These are phyloP conservation scores for Canavalia ensiformis DNA, from an alignment of 306 rosid genomes.

Conservation along the genomic window DNA sequence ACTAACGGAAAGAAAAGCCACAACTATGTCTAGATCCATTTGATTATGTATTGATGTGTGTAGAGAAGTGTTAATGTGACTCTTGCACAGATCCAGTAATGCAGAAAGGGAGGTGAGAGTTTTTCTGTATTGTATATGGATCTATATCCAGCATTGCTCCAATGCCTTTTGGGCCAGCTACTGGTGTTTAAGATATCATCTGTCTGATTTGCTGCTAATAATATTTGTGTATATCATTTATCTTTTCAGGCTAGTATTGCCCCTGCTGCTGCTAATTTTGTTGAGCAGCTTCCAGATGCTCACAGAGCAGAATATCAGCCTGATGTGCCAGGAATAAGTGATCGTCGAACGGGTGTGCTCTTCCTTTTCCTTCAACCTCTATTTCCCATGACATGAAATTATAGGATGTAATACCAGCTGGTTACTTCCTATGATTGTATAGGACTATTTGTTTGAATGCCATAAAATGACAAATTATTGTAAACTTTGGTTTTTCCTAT, in stretches of 20 bases:
- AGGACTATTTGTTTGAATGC: slow-evolving; percentile 3
- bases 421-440: slow-evolving; percentile 17
- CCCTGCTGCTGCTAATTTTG: slow-evolving; percentile 38
- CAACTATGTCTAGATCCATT: too few species aligned
- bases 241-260: slow-evolving; percentile 59
- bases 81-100: background rate
- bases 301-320: slow-evolving; percentile 54
- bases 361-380: background rate
- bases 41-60: too few species aligned
- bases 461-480: slow-evolving; percentile 13
- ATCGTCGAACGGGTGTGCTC: slow-evolving; percentile 69
- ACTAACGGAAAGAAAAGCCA: too few species aligned
- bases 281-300: slow-evolving; percentile 54
- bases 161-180: slow-evolving; percentile 6
- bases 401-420: background rate
- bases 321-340: slow-evolving; percentile 71
- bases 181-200: slow-evolving; percentile 16
- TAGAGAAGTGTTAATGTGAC: background rate
- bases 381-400: background rate
- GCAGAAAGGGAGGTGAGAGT: background rate
- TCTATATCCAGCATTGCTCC: background rate
- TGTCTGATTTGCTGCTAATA: background rate
- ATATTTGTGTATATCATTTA: slow-evolving; percentile 37
- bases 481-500: slow-evolving; percentile 13
- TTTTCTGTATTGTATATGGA: background rate